A percentile compares a stretch with the other conserved stretches of the same genome.
phyloP scores from a whole-genome alignment of 1,284 basidiomycete species.

The Mycena citricolor region DNA sequence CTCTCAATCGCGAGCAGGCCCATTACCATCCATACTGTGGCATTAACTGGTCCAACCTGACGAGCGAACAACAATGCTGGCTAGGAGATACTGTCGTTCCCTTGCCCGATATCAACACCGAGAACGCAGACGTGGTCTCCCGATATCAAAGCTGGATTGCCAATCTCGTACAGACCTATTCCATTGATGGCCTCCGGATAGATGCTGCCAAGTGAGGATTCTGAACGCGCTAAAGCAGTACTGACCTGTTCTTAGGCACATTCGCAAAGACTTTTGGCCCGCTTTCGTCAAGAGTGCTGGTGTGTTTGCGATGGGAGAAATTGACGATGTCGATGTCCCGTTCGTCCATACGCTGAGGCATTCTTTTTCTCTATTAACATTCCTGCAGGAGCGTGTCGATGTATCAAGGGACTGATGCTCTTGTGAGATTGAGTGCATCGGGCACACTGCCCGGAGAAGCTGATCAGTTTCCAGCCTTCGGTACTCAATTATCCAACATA shows the following conservation, averaged over 20 bases:
- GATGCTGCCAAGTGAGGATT: constrained; percentile 70
- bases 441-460: constrained; percentile 48
- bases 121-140: constrained; percentile 54
- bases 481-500: constrained; percentile 76
- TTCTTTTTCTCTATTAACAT: constrained; percentile 7
- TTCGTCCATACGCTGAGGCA: constrained; percentile 32
- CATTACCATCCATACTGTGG: constrained; percentile 67
- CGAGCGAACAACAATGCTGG: constrained; percentile 73
- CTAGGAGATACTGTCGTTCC: constrained; percentile 67
- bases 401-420: constrained; percentile 16
- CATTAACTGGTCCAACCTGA: constrained; percentile 62
- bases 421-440: constrained; percentile 5
- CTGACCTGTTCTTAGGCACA: constrained; percentile 46
- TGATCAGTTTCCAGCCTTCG: constrained; percentile 63
- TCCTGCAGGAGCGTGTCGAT: constrained; percentile 9
- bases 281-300: constrained; percentile 68
- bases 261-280: constrained; percentile 68
- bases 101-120: constrained; percentile 73
- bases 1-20: constrained; percentile 31
- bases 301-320: constrained; percentile 85
- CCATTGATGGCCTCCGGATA: constrained; percentile 73
- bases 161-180: constrained; percentile 60
- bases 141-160: constrained; percentile 64
- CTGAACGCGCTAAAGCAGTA: neutral
- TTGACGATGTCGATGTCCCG: constrained; percentile 58